phyloP scores from a whole-genome alignment of 306 rosid species.

The Senna siamea region DNA sequence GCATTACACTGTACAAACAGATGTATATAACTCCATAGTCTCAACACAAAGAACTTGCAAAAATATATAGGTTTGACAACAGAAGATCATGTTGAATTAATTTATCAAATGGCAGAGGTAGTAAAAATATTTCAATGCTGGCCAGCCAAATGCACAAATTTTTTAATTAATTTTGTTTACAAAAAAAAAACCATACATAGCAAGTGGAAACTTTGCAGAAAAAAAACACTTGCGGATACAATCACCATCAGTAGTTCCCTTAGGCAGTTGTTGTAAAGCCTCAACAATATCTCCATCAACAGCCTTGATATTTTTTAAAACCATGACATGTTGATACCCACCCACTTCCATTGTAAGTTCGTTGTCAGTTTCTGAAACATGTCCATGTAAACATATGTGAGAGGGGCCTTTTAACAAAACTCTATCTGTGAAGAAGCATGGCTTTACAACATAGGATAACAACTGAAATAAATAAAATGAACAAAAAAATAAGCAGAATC shows the following conservation, averaged over 20 bases:
- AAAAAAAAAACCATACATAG: neutral
- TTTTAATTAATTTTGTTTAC: neutral
- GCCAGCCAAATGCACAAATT: constrained; percentile 1
- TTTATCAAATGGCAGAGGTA: neutral
- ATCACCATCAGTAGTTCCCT: constrained; percentile 78
- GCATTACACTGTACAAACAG: neutral
- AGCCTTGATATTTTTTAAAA: constrained; percentile 67
- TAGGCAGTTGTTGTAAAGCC: constrained; percentile 68
- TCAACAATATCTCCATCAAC: constrained; percentile 82
- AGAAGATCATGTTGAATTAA: constrained; percentile 2
- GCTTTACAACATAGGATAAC: neutral
- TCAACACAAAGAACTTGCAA: constrained; percentile 13
- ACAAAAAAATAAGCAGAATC: neutral
- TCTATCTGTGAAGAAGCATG: neutral
- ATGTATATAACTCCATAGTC: constrained; percentile 2
- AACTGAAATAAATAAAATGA: constrained; percentile 18
- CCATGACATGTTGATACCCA: constrained; percentile 84
- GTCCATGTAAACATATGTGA: constrained; percentile 37
- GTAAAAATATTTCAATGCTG: constrained; percentile 6
- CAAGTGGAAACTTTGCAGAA: constrained; percentile 22
- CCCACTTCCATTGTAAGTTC: constrained; percentile 86
- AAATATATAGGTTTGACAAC: neutral
- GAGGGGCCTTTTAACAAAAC: constrained; percentile 4
- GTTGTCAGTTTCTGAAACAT: constrained; percentile 72
- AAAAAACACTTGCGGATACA: constrained; percentile 66